Evolutionary conservation across 2,329 filamentous ascomycete species (phyloP), one percentile per base, ranked within the genome.

Genomic region (Aspergillus neotritici): DNA sequence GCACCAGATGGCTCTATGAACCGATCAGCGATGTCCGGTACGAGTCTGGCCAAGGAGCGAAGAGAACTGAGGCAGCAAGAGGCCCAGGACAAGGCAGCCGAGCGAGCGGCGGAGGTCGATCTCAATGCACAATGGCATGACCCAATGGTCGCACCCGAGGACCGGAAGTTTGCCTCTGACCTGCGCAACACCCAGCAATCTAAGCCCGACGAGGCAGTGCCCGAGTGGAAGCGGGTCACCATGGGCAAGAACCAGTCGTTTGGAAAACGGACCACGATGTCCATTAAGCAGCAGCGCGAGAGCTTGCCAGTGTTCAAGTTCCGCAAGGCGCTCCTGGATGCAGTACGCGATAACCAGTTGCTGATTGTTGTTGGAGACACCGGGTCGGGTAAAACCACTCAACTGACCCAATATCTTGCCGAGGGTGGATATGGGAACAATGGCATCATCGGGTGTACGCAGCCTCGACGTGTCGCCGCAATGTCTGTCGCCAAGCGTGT

Each of bases 401-500:
- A 98, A 63, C 66, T 98, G 43, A 96, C 93, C 0, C 93, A 98
- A 53, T 98, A 94, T 55, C 76, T 98, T 13, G 91, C 90, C 1
- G 93, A 98, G 67, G 90, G 80, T 37, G 93, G 93, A 0, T 96
- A 94, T 59, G 85, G 84, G 2, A 86, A 94, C 53, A 73, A 85
- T 45, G 88, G 90, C 28, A 85, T 96, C 46, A 93, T 98, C 36
- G 93, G 93, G 1, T 98, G 93, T 63, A 98, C 94, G 0, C 93
- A 98, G 56, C 93, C 93, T 39, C 87, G 93, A 63, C 88, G 93
- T 76, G 93, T 97, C 9, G 93, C 93, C 17, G 93, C 93, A 50
- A 95, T 97, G 83, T 96, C 89, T 2, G 93, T 98, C 3, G 91
- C 93, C 7, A 94, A 95, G 66, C 90, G 93, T 78, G 93, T 98